Evolutionary conservation across 768 basidiomycete species (phyloP).

Genomic region (Trametes meyenii): DNA sequence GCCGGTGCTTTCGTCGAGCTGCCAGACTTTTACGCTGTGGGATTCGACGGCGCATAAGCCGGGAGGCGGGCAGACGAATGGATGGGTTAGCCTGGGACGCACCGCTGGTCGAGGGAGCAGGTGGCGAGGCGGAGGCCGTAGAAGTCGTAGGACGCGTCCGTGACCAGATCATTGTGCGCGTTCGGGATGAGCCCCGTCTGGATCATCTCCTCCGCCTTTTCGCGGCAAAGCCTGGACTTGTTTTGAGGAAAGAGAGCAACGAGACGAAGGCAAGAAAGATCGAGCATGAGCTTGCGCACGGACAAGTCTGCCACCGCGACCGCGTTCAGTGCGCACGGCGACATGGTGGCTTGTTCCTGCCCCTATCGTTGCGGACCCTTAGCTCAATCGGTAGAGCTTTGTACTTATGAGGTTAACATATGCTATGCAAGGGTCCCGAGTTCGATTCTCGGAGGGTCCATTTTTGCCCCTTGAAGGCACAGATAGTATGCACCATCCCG

Average conservation of each 20-base stretch:
- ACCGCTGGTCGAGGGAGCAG: conserved; percentile 84
- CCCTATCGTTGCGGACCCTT: conserved; percentile 42
- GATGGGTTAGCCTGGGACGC: conserved; percentile 14
- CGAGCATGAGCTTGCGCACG: too few relatives aligned
- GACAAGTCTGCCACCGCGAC: not conserved
- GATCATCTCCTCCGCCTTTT: conserved; percentile 50
- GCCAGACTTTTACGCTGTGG: conserved; percentile 84
- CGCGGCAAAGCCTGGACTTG: not conserved
- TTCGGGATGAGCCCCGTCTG: conserved; percentile 80
- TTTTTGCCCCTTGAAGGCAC: conserved; percentile 4
- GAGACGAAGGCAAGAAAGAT: not conserved
- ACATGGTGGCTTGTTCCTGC: too few relatives aligned
- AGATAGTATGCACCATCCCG: not conserved
- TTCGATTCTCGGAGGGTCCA: conserved; percentile 67
- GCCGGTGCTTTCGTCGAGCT: conserved; percentile 69
- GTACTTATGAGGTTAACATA: conserved; percentile 59
- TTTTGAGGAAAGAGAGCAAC: not conserved
- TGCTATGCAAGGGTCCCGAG: conserved; percentile 62
- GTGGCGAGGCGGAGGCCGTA: conserved; percentile 85
- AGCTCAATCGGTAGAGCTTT: conserved; percentile 67
- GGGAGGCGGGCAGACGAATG: not conserved
- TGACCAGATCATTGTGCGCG: conserved; percentile 80
- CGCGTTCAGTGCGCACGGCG: not conserved
- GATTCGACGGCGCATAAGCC: not conserved
- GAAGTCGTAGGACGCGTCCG: conserved; percentile 88